phyloP scores from a whole-genome alignment of 2,329 filamentous ascomycete species.

The Hypoxylon sp. region DNA sequence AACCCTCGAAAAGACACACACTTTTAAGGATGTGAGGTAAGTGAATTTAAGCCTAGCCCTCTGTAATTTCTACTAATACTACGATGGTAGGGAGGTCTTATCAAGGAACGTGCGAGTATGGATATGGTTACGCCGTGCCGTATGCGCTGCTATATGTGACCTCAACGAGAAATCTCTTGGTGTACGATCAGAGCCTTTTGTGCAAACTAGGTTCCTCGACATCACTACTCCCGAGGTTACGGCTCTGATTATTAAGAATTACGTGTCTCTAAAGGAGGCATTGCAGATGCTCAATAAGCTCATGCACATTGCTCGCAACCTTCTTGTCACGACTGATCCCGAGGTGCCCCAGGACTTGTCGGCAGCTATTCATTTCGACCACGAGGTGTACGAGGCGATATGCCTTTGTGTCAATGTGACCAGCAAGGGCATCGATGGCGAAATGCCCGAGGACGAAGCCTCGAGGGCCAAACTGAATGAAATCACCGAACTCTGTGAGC shows the following conservation, averaged over 20 bases:
- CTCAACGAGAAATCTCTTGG: conserved; percentile 73
- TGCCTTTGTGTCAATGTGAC: conserved; percentile 77
- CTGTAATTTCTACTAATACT: conserved; percentile 5
- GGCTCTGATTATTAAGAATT: conserved; percentile 74
- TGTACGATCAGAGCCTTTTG: conserved; percentile 67
- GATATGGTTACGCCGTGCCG: conserved; percentile 75
- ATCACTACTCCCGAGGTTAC: conserved; percentile 75
- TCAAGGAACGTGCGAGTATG: conserved; percentile 76
- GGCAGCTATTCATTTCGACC: conserved; percentile 74
- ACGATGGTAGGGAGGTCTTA: conserved; percentile 66
- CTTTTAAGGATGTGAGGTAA: conserved; percentile 72
- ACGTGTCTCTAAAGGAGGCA: conserved; percentile 72
- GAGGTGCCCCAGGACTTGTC: conserved; percentile 77
- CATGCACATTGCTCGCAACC: conserved; percentile 76
- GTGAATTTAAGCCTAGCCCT: conserved; percentile 32
- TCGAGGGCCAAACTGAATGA: conserved; percentile 72
- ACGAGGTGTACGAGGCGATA: conserved; percentile 76
- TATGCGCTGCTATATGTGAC: conserved; percentile 72
- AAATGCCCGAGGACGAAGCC: conserved; percentile 70
- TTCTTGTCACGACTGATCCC: conserved; percentile 75
- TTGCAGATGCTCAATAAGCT: conserved; percentile 75
- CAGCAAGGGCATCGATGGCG: conserved; percentile 76
- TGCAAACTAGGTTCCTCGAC: conserved; percentile 66
- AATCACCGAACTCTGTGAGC: conserved; percentile 75
- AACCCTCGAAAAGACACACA: conserved; percentile 76